phyloP scores from a whole-genome alignment of 306 rosid species.

The Pyrus communis region DNA sequence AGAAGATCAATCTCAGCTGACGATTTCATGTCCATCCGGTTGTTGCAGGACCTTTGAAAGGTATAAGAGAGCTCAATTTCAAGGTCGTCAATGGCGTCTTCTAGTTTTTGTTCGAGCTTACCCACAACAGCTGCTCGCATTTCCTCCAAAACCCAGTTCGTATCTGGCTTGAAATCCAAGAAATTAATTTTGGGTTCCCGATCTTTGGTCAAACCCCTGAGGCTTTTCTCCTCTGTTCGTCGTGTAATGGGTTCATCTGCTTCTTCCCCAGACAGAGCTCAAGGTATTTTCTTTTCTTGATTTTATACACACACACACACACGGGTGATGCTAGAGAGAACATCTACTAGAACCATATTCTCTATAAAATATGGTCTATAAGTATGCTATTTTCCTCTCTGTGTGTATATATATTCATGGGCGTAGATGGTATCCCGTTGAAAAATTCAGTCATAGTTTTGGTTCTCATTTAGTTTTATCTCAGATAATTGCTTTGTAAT shows the following conservation, averaged over 20 bases:
- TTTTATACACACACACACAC: neutral
- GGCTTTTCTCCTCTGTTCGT: conserved; percentile 31
- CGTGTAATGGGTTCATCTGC: conserved; percentile 74
- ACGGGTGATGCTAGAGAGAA: too few species aligned
- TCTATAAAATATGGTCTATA: too few species aligned
- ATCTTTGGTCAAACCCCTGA: conserved; percentile 24
- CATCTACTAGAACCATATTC: too few species aligned
- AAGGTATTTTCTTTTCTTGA: conserved; percentile 32
- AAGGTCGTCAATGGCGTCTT: conserved; percentile 39
- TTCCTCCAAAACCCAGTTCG: conserved; percentile 29
- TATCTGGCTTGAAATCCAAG: conserved; percentile 23
- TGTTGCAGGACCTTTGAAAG: neutral
- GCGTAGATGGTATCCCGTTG: neutral
- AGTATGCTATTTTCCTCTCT: too few species aligned
- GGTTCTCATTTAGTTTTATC: neutral
- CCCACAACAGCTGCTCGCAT: conserved; percentile 22
- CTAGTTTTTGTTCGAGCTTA: conserved; percentile 23
- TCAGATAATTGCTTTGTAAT: neutral
- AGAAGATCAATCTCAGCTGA: neutral
- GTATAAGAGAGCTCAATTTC: neutral
- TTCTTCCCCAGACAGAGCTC: conserved; percentile 54
- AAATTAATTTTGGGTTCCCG: conserved; percentile 20
- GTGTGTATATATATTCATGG: too few species aligned
- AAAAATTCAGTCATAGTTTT: neutral
- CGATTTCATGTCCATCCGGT: neutral